These are phyloP conservation scores for Dothiorella sarmentorum DNA, from an alignment of 2,329 filamentous ascomycete species.

Conservation along the genomic window DNA sequence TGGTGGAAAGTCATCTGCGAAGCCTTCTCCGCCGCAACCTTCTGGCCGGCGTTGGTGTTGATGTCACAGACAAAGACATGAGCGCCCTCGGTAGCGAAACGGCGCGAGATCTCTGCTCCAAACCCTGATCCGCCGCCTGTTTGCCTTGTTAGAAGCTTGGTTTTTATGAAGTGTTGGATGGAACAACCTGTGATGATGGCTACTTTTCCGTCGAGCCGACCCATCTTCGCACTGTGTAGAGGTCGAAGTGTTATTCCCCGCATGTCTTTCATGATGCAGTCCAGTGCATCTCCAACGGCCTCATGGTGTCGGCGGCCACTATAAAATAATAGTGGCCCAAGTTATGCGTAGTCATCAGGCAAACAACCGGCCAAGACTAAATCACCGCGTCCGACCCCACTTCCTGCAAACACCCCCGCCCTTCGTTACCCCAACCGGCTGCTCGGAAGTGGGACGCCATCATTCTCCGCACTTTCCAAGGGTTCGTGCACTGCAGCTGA, in stretches of 20 bases:
- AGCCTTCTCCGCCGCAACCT: constrained; percentile 45
- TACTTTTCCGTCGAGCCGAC: constrained; percentile 51
- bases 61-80: constrained; percentile 62
- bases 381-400: neutral
- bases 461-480: constrained; percentile 1
- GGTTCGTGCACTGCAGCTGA: neutral
- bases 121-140: constrained; percentile 61
- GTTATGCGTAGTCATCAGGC: too few relatives aligned
- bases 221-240: constrained; percentile 33
- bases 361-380: neutral
- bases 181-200: constrained; percentile 52
- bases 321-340: neutral
- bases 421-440: neutral
- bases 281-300: neutral
- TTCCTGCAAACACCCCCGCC: neutral
- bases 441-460: neutral
- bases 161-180: neutral
- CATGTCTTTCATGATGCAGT: too few relatives aligned
- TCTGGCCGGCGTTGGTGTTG: constrained; percentile 50
- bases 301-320: neutral
- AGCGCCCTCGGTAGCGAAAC: constrained; percentile 58
- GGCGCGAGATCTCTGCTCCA: constrained; percentile 58
- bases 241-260: too few relatives aligned
- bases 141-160: constrained; percentile 4
- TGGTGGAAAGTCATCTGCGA: constrained; percentile 33